Conservation (phyloP, 805 yeast genomes). For the Groenewaldozyma salmanticensis region DNA sequence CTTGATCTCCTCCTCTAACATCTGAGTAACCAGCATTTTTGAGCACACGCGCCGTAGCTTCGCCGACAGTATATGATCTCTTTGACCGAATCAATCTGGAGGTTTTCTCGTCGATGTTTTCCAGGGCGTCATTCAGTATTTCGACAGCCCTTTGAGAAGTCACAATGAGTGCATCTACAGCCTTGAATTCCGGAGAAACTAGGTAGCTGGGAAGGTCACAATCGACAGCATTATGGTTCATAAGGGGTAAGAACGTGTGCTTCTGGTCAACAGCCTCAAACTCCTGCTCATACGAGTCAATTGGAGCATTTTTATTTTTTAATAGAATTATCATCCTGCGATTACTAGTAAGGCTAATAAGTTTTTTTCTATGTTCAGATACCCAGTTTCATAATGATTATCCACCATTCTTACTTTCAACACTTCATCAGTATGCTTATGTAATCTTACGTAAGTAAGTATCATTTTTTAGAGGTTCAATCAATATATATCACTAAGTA, state of each 20-base stretch:
- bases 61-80: conserved; percentile 81
- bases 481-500: no score
- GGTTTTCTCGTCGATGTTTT: conserved; percentile 12
- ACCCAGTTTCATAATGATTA: no score
- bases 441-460: no score
- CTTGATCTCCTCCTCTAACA: conserved; percentile 60
- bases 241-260: conserved; percentile 60
- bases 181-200: conserved; percentile 33
- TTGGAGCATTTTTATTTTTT: conserved; percentile 62
- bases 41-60: conserved; percentile 64
- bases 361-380: no score
- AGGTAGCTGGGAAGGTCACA: conserved; percentile 38
- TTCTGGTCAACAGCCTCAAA: conserved; percentile 31
- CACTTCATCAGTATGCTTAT: no score
- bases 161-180: conserved; percentile 49
- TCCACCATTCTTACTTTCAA: no score
- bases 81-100: conserved; percentile 8
- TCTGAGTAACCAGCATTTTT: conserved; percentile 51
- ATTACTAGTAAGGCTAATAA: no score
- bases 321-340: conserved; percentile 40
- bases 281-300: conserved; percentile 51
- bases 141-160: conserved; percentile 93
- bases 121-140: conserved; percentile 27
- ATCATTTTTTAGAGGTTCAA: no score
- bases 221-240: conserved; percentile 53